phyloP scores from a whole-genome alignment of 108 stramenopile genomes.

The Chaetoceros muelleri region DNA sequence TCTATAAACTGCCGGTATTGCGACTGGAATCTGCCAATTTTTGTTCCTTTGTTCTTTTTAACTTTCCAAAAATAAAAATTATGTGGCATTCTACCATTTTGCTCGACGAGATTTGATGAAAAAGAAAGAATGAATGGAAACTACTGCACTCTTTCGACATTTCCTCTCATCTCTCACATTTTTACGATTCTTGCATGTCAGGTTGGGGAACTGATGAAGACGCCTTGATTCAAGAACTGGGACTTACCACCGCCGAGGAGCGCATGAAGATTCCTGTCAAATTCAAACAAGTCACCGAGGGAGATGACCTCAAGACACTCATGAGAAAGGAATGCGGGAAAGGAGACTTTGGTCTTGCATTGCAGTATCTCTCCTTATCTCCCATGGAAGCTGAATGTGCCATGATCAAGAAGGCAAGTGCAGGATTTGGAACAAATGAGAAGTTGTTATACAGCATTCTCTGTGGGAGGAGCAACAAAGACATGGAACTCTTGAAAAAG shows the following conservation, averaged over 20 bases:
- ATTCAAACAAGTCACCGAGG: slow-evolving; percentile 40
- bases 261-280: slow-evolving; percentile 36
- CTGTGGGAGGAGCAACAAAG: slow-evolving; percentile 50
- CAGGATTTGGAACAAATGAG: slow-evolving; percentile 44
- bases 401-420: slow-evolving; percentile 52
- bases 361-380: slow-evolving; percentile 38
- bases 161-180: no score
- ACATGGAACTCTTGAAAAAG: slow-evolving; percentile 54
- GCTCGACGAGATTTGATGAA: no score
- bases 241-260: slow-evolving; percentile 22
- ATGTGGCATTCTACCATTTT: no score
- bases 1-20: no score
- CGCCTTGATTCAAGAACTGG: slow-evolving; percentile 27
- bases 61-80: no score
- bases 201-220: slow-evolving; percentile 32
- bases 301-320: slow-evolving; percentile 28
- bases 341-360: slow-evolving; percentile 40
- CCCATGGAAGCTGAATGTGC: slow-evolving; percentile 48
- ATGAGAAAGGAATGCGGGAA: slow-evolving; percentile 45
- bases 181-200: no score
- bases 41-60: no score
- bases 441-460: slow-evolving; percentile 41
- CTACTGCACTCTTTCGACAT: no score
- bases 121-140: no score
- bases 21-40: no score